Base-by-base conservation (phyloP, 495 filamentous ascomycete species). In the Trichoderma gamsii region DNA sequence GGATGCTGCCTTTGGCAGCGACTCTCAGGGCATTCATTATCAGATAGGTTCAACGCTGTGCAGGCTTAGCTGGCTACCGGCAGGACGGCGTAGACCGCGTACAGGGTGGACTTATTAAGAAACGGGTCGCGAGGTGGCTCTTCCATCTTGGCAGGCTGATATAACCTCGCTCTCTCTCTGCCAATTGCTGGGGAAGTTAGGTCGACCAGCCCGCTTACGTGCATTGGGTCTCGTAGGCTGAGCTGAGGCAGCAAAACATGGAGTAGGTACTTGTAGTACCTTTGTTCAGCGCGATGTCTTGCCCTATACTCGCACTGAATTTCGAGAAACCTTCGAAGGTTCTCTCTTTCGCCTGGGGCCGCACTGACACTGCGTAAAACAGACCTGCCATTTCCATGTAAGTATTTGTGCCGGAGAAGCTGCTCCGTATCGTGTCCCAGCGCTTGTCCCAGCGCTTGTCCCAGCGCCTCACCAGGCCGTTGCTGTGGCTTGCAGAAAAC, bases 401-500 rank as follows among this genome's bases (percentile, higher is more conserved):
- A 16, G 44, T 49, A 15, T n/a, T 49, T 12, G 0, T 38, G 3
- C 7, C 35, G 35, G 35, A 15, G 44, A 16, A n/a, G 44, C 44
- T 8, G n/a, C 44, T 49, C 44, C 44, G 44, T 49, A 38, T 38
- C 5, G 4, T n/a, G 18, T 6, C 15, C 44, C 43, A 44, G 6
- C 11, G 43, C 9, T n/a, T 18, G 16, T 3, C 12, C 43, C 43
- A 18, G 43, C 16, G 43, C 43, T n/a, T n/a, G 18, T 6, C 15
- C 44, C 43, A 44, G 6, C 11, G 43, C 9, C 13, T 16, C 44
- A 49, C 15, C 18, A n/a, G 49, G 7, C 16, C 56, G 27, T 35
- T 35, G 56, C 56, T 29, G 56, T 61, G 56, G 56, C 56, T 61
- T 61, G 56, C 56, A 61, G 23, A 7, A 52, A 52, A 52, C 56